A percentile compares a stretch with the other conserved stretches of the same genome.
phyloP scores from a whole-genome alignment of 768 basidiomycete genomes.

The Hericium erinaceus region DNA sequence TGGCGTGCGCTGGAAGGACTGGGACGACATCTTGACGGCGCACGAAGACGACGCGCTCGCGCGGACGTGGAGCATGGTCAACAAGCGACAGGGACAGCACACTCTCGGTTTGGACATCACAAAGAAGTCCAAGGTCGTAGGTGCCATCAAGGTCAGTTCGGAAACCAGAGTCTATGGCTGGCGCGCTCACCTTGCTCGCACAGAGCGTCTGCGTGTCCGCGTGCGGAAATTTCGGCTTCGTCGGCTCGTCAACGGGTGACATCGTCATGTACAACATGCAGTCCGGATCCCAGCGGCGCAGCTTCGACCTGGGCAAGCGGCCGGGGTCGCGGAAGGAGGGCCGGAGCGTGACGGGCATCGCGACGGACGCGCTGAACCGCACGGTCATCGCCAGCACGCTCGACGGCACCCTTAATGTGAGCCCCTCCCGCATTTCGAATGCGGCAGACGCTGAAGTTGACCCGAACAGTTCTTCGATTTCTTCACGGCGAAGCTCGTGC shows the following conservation, averaged over 20 bases:
- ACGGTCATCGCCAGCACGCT: slow-evolving; percentile 75
- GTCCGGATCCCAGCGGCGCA: slow-evolving; percentile 77
- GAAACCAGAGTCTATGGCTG: not conserved
- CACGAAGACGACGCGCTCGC: slow-evolving; percentile 78
- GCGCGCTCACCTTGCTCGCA: not conserved
- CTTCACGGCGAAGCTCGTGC: slow-evolving; percentile 68
- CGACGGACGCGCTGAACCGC: slow-evolving; percentile 77
- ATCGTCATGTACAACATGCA: slow-evolving; percentile 97
- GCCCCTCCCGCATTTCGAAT: slow-evolving; percentile 20
- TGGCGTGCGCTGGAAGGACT: slow-evolving; percentile 78
- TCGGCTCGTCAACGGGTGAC: slow-evolving; percentile 68
- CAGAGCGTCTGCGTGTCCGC: slow-evolving; percentile 84
- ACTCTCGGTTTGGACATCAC: slow-evolving; percentile 51
- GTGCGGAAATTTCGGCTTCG: slow-evolving; percentile 93
- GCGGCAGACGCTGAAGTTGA: too few species aligned
- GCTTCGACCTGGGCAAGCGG: slow-evolving; percentile 58
- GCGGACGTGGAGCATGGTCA: slow-evolving; percentile 80
- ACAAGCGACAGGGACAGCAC: slow-evolving; percentile 74
- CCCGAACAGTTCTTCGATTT: slow-evolving; percentile 87
- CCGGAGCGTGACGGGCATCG: slow-evolving; percentile 65
- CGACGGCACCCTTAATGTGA: slow-evolving; percentile 83
- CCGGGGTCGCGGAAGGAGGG: slow-evolving; percentile 42
- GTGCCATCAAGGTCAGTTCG: slow-evolving; percentile 61
- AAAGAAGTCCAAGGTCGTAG: slow-evolving; percentile 40
- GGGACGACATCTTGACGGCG: slow-evolving; percentile 94